Percentiles rank a stretch among this genome's conserved stretches.
Evolutionary conservation across 192 early-diverging fungal species (phyloP).

Genomic region (Coemansia sp.): DNA sequence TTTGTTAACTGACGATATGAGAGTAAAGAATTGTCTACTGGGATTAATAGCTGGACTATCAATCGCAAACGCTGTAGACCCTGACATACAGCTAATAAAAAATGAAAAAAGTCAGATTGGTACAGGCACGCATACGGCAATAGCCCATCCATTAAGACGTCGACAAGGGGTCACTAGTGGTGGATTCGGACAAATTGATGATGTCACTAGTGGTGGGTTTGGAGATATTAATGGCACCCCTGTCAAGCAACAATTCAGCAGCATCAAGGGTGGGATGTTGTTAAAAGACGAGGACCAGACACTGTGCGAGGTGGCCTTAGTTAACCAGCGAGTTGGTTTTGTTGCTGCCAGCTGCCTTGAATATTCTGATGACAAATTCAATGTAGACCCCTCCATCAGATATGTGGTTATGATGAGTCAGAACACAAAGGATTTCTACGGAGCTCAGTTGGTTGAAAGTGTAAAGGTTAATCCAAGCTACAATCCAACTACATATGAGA

Average conservation of each 20-base stretch:
- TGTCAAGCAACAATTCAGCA: not conserved
- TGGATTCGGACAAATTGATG: not conserved
- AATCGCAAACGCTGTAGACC: not conserved
- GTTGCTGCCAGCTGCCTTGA: conserved; percentile 32
- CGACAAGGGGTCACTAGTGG: no score
- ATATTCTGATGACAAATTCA: not conserved
- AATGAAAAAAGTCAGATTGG: not conserved
- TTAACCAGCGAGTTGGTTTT: conserved; percentile 14
- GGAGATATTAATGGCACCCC: not conserved
- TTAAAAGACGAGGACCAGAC: conserved; percentile 10
- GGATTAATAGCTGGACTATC: conserved; percentile 31
- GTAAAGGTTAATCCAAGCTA: conserved; percentile 1
- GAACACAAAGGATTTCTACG: not conserved
- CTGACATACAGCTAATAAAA: not conserved
- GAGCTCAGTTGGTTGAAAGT: not conserved
- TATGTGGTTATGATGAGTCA: conserved; percentile 11
- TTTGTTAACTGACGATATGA: not conserved
- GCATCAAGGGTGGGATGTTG: conserved; percentile 31
- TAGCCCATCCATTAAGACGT: no score
- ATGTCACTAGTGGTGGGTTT: no score
- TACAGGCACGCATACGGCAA: not conserved
- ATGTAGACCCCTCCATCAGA: not conserved
- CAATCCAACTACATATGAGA: no score
- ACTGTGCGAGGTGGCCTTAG: conserved; percentile 15
- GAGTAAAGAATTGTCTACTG: not conserved